These are phyloP conservation scores for Malus sylvestris DNA, from an alignment of 306 rosid species.

Conservation along the genomic window DNA sequence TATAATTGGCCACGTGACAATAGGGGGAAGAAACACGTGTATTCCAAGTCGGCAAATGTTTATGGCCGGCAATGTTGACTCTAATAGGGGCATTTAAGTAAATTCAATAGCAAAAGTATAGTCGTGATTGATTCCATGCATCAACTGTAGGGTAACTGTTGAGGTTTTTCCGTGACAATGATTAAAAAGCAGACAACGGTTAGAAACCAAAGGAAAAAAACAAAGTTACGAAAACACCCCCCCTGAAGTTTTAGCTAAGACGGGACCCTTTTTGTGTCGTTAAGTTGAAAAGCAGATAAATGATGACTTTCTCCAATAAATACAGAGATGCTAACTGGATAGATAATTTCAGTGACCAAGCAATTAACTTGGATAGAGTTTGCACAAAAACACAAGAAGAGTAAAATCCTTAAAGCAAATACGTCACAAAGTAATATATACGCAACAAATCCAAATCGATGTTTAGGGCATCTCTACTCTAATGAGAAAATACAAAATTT, in stretches of 20 bases:
- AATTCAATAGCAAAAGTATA: not conserved
- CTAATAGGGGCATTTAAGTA: not conserved
- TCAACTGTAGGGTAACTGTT: not conserved
- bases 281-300: not conserved
- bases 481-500: no score
- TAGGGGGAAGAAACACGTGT: not conserved
- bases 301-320: conserved; percentile 11
- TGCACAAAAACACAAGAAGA: no score
- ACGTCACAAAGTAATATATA: no score
- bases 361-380: no score
- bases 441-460: no score
- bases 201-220: not conserved
- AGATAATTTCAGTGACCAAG: no score
- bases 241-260: not conserved
- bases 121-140: not conserved
- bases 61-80: conserved; percentile 3
- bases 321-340: no score
- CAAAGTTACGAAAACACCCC: conserved; percentile 1
- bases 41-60: not conserved
- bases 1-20: not conserved
- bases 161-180: conserved; percentile 2
- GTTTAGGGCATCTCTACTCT: no score
- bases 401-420: no score
- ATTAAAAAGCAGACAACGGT: not conserved
- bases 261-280: conserved; percentile 7